Base-by-base conservation (phyloP, 2,329 filamentous ascomycete species). In the Xylariomycetidae sp. region DNA sequence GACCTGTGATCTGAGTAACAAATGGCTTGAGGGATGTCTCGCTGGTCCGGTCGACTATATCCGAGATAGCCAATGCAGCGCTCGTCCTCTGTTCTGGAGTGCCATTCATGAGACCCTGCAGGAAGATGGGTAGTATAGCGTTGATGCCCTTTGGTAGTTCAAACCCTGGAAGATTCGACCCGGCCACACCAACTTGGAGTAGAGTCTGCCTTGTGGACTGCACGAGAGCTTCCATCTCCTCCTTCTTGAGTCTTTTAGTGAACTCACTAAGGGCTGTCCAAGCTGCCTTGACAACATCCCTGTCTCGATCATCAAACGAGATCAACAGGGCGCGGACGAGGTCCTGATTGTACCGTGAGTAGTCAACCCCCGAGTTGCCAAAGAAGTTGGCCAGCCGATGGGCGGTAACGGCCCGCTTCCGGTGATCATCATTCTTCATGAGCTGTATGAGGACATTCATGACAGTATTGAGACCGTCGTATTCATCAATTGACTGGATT, bases 51-150 rank as follows among this genome's bases (percentile, higher is more conserved):
- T 97, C 92, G 45, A 97, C 84, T 46, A 98, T 85, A 57, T 98
- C 94, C 3, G 89, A 94, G 48, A 98, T 94, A 36, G 87, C 92
- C 42, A 97, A 72, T 28, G 94, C 92, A 37, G 92, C 81, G 57
- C 94, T 86, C 16, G 88, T 92, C 57, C 89, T 78, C 66, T 98
- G 92, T 5, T 98, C 92, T 12, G 85, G 70, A 23, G 85, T 89
- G 37, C 92, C 94, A 53, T 98, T 97, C 83, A 98, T 94, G 46
- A 98, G 73, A 63, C 92, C 92, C 58, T 98, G 94, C 55, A 97
- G 63, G 75, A 98, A 97, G 46, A 98, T 97, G 3, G 94, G 92
- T 41, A 98, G 66, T 45, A 98, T 82, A 42, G 92, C 89, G 54
- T 88, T 94, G 70, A 98, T 95, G 42, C 94, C 94, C 75, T 97